A percentile compares a stretch with the other conserved stretches of the same genome.
Evolutionary conservation across 1,284 basidiomycete species (phyloP).

Genomic region (Marasmius fiardii): DNA sequence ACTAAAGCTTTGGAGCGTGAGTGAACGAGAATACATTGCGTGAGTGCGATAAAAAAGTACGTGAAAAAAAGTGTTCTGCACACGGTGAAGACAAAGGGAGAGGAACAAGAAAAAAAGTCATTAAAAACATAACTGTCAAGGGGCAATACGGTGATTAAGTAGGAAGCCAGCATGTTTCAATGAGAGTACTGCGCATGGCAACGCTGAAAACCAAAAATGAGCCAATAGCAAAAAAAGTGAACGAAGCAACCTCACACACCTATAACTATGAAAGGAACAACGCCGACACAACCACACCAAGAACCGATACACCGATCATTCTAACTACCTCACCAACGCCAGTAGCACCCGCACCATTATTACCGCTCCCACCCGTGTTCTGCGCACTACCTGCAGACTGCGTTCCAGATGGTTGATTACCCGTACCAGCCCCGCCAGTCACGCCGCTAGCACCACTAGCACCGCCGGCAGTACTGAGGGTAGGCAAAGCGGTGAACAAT

Average conservation of each 20-base stretch:
- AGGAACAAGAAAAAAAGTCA: no score
- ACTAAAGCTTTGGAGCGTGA: no score
- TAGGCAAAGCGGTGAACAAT: conserved; percentile 36
- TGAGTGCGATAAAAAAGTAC: no score
- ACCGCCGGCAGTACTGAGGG: neutral
- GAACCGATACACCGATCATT: neutral
- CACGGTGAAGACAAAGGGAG: no score
- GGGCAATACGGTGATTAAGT: no score
- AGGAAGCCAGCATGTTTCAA: no score
- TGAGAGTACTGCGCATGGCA: no score
- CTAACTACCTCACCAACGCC: neutral
- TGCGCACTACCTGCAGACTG: neutral
- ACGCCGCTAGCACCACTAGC: neutral
- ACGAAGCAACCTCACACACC: neutral
- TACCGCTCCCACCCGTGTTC: neutral
- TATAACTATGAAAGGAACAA: neutral
- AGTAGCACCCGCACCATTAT: neutral
- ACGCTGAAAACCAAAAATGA: no score
- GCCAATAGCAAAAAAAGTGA: neutral
- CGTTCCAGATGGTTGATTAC: neutral
- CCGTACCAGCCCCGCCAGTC: neutral
- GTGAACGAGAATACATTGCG: no score
- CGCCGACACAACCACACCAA: neutral
- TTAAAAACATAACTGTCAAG: no score
- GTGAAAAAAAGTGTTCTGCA: no score